phyloP scores from a whole-genome alignment of 1,139 yeast genomes.

The Blastobotrys aristatus region DNA sequence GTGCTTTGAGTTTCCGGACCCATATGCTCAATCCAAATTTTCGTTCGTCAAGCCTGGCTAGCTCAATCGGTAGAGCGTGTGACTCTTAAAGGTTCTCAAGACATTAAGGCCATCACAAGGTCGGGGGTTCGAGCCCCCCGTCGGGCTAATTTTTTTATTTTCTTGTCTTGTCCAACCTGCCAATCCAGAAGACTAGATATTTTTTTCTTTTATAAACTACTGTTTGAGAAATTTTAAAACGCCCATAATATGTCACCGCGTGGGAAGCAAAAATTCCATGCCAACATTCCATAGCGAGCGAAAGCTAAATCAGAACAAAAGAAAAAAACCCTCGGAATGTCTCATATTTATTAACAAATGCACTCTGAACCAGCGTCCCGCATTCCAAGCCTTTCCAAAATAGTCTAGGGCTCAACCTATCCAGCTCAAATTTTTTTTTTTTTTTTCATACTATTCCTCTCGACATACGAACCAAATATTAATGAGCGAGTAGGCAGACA shows the following conservation, averaged over 20 bases:
- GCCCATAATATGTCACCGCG: no score
- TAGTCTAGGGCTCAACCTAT: neutral
- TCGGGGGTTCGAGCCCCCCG: conserved; percentile 15
- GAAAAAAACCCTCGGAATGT: neutral
- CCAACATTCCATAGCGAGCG: neutral
- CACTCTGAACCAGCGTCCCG: neutral
- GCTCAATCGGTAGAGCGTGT: conserved; percentile 15
- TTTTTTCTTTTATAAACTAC: neutral
- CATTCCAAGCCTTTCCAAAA: neutral
- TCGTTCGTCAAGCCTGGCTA: conserved; percentile 9
- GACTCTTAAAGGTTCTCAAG: conserved; percentile 6
- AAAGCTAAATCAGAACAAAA: neutral
- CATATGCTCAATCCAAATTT: no score
- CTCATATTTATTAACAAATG: neutral
- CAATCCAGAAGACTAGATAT: no score
- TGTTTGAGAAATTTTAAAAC: neutral
- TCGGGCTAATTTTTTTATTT: conserved; percentile 3
- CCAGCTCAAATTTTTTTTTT: no score
- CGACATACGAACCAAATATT: neutral
- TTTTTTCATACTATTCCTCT: neutral
- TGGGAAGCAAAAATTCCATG: neutral
- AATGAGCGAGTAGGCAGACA: neutral
- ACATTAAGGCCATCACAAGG: conserved; percentile 10
- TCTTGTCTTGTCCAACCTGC: neutral
- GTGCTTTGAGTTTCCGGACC: neutral